A percentile compares a stretch with the other conserved stretches of the same genome.
Conservation (phyloP, 768 basidiomycete genomes). For the Phaeotremella fagi region DNA sequence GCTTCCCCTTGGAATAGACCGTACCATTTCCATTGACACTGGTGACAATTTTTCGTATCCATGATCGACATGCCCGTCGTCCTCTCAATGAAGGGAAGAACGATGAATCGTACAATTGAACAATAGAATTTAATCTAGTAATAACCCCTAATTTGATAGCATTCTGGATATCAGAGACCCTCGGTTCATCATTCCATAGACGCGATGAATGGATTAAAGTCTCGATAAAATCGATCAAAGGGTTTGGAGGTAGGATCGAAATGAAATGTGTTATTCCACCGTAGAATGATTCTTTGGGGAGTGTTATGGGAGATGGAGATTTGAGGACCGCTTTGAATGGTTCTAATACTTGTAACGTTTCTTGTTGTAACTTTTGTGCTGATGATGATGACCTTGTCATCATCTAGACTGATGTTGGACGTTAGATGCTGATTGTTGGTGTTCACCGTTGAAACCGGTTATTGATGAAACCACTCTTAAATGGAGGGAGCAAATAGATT, state of each 20-base stretch:
- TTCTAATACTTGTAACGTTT: background rate
- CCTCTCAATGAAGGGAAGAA: too few species aligned
- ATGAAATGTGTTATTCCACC: conserved; percentile 39
- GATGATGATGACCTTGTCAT: background rate
- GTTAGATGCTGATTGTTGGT: background rate
- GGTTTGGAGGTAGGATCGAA: conserved; percentile 2
- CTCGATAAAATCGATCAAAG: conserved; percentile 6
- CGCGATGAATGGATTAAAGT: conserved; percentile 10
- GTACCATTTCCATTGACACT: too few species aligned
- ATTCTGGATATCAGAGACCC: background rate
- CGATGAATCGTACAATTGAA: too few species aligned
- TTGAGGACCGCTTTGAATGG: conserved; percentile 13
- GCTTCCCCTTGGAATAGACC: background rate
- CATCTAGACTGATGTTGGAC: background rate
- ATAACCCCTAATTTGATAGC: too few species aligned
- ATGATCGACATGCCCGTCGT: background rate
- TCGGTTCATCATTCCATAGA: background rate
- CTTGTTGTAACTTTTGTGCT: background rate
- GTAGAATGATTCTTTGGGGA: conserved; percentile 19
- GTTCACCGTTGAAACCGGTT: background rate
- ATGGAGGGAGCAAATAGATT: background rate
- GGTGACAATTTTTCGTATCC: conserved; percentile 10
- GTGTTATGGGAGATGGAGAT: conserved; percentile 2
- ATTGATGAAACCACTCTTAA: background rate
- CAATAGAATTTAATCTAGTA: too few species aligned